phyloP scores from a whole-genome alignment of 208 protist species.

The Trypanosoma scelopori region DNA sequence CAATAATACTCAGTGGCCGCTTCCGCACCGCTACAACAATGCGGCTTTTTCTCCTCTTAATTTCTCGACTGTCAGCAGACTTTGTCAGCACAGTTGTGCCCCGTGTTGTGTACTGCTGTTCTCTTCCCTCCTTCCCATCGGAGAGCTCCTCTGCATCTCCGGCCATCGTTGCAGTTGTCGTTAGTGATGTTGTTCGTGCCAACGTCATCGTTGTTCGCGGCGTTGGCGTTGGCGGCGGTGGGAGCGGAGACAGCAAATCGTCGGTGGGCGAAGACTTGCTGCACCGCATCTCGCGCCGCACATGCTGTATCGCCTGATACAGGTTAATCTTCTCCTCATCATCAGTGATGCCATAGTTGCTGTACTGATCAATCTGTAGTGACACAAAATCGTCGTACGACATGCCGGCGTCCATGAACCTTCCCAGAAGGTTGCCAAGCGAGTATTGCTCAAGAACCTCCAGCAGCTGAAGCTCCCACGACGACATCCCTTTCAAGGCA shows the following conservation, averaged over 20 bases:
- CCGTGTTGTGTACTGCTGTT: conserved; percentile 26
- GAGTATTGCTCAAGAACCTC: conserved; percentile 25
- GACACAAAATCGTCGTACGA: conserved; percentile 18
- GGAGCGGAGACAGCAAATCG: neutral
- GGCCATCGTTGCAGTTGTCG: neutral
- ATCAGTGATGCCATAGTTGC: conserved; percentile 19
- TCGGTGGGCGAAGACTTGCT: neutral
- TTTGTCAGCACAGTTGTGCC: conserved; percentile 28
- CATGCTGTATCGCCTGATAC: conserved; percentile 27
- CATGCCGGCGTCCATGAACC: conserved; percentile 28
- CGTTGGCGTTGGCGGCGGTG: neutral
- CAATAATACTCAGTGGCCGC: conserved; percentile 23
- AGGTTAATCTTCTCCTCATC: conserved; percentile 32
- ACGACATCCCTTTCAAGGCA: conserved; percentile 7
- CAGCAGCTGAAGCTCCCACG: conserved; percentile 24
- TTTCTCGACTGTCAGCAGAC: conserved; percentile 18
- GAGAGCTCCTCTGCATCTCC: conserved; percentile 21
- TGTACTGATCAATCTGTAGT: conserved; percentile 29
- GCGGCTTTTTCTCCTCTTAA: conserved; percentile 30
- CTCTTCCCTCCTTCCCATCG: conserved; percentile 22
- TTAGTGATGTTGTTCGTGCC: no score
- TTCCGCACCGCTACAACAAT: conserved; percentile 41
- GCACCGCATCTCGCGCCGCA: conserved; percentile 1
- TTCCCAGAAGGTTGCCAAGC: conserved; percentile 20
- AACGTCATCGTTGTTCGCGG: no score